These are phyloP conservation scores for Coemansia sp. DNA, from an alignment of 192 early-diverging fungal genomes.

Conservation along the genomic window DNA sequence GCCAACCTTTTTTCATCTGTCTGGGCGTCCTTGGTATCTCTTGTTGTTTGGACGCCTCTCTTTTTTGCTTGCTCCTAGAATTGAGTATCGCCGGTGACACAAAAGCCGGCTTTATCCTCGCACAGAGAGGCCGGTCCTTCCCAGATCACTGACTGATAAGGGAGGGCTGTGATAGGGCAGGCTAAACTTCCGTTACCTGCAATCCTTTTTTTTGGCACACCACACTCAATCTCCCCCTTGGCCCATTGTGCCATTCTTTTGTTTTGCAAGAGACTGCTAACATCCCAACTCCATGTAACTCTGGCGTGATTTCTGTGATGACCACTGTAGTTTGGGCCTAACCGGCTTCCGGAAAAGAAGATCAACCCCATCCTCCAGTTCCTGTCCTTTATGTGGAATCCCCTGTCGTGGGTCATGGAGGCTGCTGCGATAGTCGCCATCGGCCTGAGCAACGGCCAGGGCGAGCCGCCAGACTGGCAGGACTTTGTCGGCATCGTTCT, in stretches of 20 bases:
- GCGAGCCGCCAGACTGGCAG: slow-evolving; percentile 71
- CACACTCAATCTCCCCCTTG: background rate
- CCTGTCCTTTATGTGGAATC: slow-evolving; percentile 81
- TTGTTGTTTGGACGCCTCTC: slow-evolving; percentile 1
- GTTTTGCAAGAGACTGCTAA: too few relatives aligned
- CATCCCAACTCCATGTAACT: background rate
- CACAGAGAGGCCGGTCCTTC: slow-evolving; percentile 1
- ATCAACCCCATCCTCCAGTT: slow-evolving; percentile 82
- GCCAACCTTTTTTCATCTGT: background rate
- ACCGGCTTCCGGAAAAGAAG: slow-evolving; percentile 71
- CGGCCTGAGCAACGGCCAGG: slow-evolving; percentile 68
- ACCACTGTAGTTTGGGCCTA: slow-evolving; percentile 61
- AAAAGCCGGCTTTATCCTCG: slow-evolving; percentile 1
- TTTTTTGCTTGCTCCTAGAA: too few relatives aligned
- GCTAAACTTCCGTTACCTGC: background rate
- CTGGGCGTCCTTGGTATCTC: slow-evolving; percentile 4
- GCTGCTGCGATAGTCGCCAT: slow-evolving; percentile 82
- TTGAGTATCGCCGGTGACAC: slow-evolving; percentile 1
- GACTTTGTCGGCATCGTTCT: slow-evolving; percentile 83
- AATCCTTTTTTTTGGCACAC: background rate
- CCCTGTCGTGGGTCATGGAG: slow-evolving; percentile 82
- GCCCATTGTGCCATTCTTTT: too few relatives aligned
- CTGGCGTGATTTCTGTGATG: slow-evolving; percentile 3
- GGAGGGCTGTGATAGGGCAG: slow-evolving; percentile 1
- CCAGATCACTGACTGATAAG: slow-evolving; percentile 1